Conservation (phyloP, 2,329 filamentous ascomycete species). For the Microcyclospora pomicola region DNA sequence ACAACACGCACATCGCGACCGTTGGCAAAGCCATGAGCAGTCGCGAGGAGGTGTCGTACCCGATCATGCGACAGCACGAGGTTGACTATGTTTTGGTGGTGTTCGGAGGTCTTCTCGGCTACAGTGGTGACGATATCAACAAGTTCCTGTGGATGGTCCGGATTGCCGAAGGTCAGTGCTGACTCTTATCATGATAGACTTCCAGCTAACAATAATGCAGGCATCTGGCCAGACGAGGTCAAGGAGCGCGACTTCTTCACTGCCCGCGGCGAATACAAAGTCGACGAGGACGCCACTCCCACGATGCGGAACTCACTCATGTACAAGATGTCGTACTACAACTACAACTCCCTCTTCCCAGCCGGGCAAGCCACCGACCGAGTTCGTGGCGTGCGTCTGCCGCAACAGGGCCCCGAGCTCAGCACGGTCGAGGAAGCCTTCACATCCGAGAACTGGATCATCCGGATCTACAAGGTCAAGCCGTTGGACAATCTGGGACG, state of each 20-base stretch:
- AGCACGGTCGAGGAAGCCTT: constrained; percentile 92
- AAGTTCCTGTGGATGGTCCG: constrained; percentile 99
- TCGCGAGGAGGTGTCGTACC: constrained; percentile 92
- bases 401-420: constrained; percentile 71
- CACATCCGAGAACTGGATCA: constrained; percentile 99
- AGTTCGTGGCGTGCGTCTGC: constrained; percentile 67
- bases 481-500: constrained; percentile 91
- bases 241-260: constrained; percentile 97
- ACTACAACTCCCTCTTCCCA: constrained; percentile 85
- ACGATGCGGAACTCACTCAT: constrained; percentile 99
- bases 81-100: constrained; percentile 98
- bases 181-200: neutral
- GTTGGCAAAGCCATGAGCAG: constrained; percentile 99
- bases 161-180: constrained; percentile 71
- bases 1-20: constrained; percentile 98
- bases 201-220: constrained; percentile 10
- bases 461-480: constrained; percentile 99
- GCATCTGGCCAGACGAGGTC: constrained; percentile 97
- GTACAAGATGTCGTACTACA: constrained; percentile 99
- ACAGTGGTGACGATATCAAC: constrained; percentile 98
- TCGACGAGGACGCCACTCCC: constrained; percentile 83
- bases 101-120: constrained; percentile 88
- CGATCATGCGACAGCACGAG: constrained; percentile 95
- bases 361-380: constrained; percentile 80
- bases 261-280: constrained; percentile 78